These are phyloP conservation scores for Aspergillus alliaceus DNA, from an alignment of 2,329 filamentous ascomycete genomes.

Conservation along the genomic window DNA sequence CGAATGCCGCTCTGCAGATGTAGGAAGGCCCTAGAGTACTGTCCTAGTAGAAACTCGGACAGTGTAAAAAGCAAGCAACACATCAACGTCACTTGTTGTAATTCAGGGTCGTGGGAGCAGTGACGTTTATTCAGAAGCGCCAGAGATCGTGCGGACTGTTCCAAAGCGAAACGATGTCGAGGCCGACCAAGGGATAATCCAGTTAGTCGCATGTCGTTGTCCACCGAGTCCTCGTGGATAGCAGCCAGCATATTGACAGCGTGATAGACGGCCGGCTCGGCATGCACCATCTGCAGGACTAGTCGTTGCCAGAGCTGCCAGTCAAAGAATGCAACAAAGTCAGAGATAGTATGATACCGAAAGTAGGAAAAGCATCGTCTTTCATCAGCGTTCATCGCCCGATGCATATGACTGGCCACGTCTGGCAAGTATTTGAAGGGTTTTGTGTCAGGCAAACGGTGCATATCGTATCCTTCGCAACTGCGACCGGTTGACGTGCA, in stretches of 20 bases:
- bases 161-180: background rate
- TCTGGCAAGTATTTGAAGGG: background rate
- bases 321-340: background rate
- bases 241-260: background rate
- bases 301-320: constrained; percentile 6
- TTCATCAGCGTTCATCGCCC: constrained; percentile 31
- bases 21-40: background rate
- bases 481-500: constrained; percentile 36
- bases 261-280: constrained; percentile 2
- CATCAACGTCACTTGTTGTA: background rate
- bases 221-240: background rate
- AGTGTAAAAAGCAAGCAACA: background rate
- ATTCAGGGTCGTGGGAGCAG: background rate
- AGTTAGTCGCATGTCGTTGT: background rate
- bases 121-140: background rate
- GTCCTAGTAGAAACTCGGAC: background rate
- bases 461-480: constrained; percentile 40
- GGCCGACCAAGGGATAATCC: too few relatives aligned
- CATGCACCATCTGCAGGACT: constrained; percentile 3
- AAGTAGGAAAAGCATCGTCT: constrained; percentile 13
- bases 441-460: background rate
- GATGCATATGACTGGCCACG: background rate
- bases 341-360: background rate
- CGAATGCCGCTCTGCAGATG: background rate
- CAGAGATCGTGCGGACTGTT: background rate